Evolutionary conservation across 2,329 filamentous ascomycete genomes (phyloP).

Genomic region (Myotisia sp.): DNA sequence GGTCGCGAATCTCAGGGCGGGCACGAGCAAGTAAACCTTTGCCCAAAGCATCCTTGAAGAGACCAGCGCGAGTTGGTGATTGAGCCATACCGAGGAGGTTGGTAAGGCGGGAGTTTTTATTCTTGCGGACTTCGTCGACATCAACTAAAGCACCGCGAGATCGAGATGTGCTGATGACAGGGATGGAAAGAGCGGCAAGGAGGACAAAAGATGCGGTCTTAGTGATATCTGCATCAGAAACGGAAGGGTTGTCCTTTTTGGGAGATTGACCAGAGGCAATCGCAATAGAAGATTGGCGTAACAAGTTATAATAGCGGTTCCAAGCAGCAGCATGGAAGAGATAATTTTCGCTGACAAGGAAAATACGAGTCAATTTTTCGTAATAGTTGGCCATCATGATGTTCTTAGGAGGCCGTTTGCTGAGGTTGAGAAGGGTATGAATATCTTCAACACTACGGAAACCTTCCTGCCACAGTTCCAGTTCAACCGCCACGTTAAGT

Average conservation of each 20-base stretch:
- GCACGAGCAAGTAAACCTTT: conserved; percentile 89
- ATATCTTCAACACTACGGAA: conserved; percentile 99
- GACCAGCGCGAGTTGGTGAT: conserved; percentile 70
- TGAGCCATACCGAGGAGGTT: conserved; percentile 88
- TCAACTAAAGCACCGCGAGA: conserved; percentile 93
- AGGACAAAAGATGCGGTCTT: conserved; percentile 93
- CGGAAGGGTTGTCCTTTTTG: conserved; percentile 87
- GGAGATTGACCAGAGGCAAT: conserved; percentile 73
- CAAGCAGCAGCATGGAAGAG: conserved; percentile 97
- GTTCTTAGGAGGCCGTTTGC: conserved; percentile 96
- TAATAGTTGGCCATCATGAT: conserved; percentile 99
- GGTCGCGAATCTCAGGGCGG: conserved; percentile 83
- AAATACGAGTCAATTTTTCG: conserved; percentile 96
- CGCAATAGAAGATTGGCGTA: conserved; percentile 74
- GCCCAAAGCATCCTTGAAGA: conserved; percentile 92
- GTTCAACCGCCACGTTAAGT: conserved; percentile 91
- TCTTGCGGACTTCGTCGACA: conserved; percentile 92
- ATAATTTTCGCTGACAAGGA: conserved; percentile 98
- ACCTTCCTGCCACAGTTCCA: conserved; percentile 97
- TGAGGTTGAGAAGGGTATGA: conserved; percentile 89
- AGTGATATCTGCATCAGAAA: conserved; percentile 78
- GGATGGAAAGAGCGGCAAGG: conserved; percentile 88
- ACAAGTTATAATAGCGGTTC: conserved; percentile 92
- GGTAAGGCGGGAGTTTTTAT: conserved; percentile 94
- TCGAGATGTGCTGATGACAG: conserved; percentile 94